Conservation (phyloP, 805 yeast genomes). For the Naumovozyma dairenensis region DNA sequence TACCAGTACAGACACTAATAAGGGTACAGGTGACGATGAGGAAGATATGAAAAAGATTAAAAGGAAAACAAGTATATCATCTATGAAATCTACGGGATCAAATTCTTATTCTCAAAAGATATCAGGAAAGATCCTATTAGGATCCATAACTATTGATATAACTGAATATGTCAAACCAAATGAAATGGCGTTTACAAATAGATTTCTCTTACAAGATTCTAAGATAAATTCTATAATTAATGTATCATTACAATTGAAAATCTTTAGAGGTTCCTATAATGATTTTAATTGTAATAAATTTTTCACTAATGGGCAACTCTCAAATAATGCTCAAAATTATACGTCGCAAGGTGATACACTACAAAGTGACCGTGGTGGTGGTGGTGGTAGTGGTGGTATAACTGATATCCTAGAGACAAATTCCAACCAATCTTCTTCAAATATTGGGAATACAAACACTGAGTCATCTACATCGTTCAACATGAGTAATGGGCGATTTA, state of each 20-base stretch:
- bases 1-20: too few relatives aligned
- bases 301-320: constrained; percentile 18
- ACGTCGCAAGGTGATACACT: too few relatives aligned
- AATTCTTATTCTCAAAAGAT: constrained; percentile 22
- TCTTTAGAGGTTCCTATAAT: constrained; percentile 30
- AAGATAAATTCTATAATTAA: constrained; percentile 75
- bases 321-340: constrained; percentile 12
- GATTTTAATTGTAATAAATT: constrained; percentile 20
- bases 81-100: constrained; percentile 1
- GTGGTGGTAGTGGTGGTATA: too few relatives aligned
- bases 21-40: too few relatives aligned
- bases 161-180: constrained; percentile 54
- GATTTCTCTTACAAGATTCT: constrained; percentile 66
- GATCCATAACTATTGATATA: constrained; percentile 56
- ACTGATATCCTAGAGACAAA: constrained; percentile 3
- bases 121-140: constrained; percentile 42
- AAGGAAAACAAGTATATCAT: background rate
- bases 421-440: constrained; percentile 1
- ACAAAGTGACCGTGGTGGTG: too few relatives aligned
- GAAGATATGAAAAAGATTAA: too few relatives aligned
- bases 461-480: background rate
- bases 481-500: too few relatives aligned
- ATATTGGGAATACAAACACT: background rate
- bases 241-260: constrained; percentile 43
- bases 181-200: constrained; percentile 41